Evolutionary conservation across 306 rosid genomes (phyloP).

Genomic region (Vicia sativa): DNA sequence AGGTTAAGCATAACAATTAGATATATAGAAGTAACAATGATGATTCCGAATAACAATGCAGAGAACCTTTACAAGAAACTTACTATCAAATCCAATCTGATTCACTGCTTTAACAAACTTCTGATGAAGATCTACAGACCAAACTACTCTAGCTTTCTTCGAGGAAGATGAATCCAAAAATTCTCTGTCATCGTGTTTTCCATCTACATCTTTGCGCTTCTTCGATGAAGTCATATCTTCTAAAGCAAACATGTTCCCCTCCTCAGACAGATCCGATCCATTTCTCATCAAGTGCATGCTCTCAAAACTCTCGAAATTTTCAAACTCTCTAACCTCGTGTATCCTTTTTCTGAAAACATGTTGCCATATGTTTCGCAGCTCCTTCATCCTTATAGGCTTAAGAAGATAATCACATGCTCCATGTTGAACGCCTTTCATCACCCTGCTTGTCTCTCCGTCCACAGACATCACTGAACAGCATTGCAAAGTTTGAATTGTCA

Average conservation of each 20-base stretch:
- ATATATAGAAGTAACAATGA: conserved; percentile 20
- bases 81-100: conserved; percentile 95
- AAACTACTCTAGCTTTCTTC: conserved; percentile 92
- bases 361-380: conserved; percentile 93
- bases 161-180: conserved; percentile 66
- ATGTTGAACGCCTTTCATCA: conserved; percentile 98
- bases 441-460: conserved; percentile 95
- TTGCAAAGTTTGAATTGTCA: conserved; percentile 50
- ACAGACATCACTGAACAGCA: conserved; percentile 94
- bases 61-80: conserved; percentile 45
- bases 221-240: conserved; percentile 64
- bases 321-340: conserved; percentile 84
- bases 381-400: conserved; percentile 97
- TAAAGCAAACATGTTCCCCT: conserved; percentile 56
- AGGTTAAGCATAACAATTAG: conserved; percentile 7
- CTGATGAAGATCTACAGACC: conserved; percentile 99
- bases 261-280: conserved; percentile 77
- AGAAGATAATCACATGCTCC: conserved; percentile 99
- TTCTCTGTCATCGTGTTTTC: conserved; percentile 72
- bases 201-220: conserved; percentile 79
- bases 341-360: conserved; percentile 91
- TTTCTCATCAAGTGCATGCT: conserved; percentile 60
- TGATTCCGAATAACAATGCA: conserved; percentile 22
- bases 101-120: conserved; percentile 95
- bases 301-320: conserved; percentile 70